Evolutionary conservation across 805 yeast genomes (phyloP).

Genomic region (Candida vaughaniae): DNA sequence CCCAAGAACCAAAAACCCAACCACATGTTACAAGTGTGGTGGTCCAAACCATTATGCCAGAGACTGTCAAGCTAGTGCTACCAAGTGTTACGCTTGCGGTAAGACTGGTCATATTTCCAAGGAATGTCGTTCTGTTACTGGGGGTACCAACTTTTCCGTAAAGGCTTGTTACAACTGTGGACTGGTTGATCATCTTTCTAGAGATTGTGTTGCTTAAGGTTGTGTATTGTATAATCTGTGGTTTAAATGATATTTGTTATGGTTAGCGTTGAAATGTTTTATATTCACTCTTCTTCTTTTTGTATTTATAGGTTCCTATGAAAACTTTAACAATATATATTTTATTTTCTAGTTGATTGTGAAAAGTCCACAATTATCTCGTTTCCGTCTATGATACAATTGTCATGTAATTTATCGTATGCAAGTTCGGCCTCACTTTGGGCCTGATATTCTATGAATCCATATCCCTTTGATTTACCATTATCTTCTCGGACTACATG

Average conservation of each 20-base stretch:
- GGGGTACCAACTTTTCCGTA: conserved; percentile 43
- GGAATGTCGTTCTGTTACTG: conserved; percentile 63
- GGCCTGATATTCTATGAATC: conserved; percentile 56
- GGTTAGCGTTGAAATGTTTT: neutral
- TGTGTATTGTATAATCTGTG: conserved; percentile 4
- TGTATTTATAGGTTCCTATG: conserved; percentile 4
- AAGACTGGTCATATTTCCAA: conserved; percentile 84
- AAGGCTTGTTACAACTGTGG: conserved; percentile 76
- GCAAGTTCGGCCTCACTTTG: conserved; percentile 59
- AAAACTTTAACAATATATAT: neutral
- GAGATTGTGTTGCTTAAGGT: conserved; percentile 54
- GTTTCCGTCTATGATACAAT: conserved; percentile 60
- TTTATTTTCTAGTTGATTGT: conserved; percentile 33
- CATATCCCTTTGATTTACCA: conserved; percentile 56
- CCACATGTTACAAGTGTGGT: conserved; percentile 86
- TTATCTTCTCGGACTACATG: conserved; percentile 53
- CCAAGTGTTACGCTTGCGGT: conserved; percentile 92
- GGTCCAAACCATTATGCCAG: conserved; percentile 92
- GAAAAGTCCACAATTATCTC: conserved; percentile 68
- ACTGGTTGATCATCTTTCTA: conserved; percentile 83
- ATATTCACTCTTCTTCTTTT: neutral
- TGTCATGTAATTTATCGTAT: conserved; percentile 56
- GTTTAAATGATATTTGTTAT: neutral
- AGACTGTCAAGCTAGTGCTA: conserved; percentile 72
- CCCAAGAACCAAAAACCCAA: conserved; percentile 14